Percentiles rank a stretch among this genome's conserved stretches.
phyloP scores from a whole-genome alignment of 768 basidiomycete genomes.

The Saitozyma podzolica region DNA sequence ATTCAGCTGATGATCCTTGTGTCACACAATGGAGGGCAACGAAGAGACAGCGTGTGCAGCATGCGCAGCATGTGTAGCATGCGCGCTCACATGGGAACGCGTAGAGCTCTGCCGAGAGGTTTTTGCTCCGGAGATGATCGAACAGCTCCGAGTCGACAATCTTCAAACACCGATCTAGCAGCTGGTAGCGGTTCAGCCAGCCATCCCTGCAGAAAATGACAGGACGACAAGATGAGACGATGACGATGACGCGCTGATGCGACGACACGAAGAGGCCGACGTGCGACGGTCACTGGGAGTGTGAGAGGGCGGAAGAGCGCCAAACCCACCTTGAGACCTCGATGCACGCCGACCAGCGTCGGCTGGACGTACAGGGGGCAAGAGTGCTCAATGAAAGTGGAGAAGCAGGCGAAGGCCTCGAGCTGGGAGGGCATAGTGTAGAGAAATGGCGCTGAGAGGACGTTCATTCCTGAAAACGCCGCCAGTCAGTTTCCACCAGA shows the following conservation, averaged over 20 bases:
- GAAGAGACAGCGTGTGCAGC: not conserved
- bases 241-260: not conserved
- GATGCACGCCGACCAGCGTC: slow-evolving; percentile 91
- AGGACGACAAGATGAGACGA: not conserved
- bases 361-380: slow-evolving; percentile 98
- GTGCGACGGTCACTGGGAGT: not conserved
- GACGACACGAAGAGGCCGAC: not conserved
- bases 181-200: slow-evolving; percentile 55
- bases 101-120: slow-evolving; percentile 92
- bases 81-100: slow-evolving; percentile 84
- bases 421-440: slow-evolving; percentile 96
- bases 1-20: slow-evolving; percentile 5
- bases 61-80: not conserved
- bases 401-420: slow-evolving; percentile 97
- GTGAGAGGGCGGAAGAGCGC: no score
- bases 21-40: not conserved
- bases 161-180: slow-evolving; percentile 87
- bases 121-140: slow-evolving; percentile 77
- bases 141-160: slow-evolving; percentile 87
- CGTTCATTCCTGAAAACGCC: slow-evolving; percentile 72
- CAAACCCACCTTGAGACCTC: slow-evolving; percentile 76
- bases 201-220: not conserved
- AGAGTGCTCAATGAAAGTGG: slow-evolving; percentile 89
- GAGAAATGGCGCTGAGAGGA: slow-evolving; percentile 93
- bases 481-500: not conserved